A percentile compares a stretch with the other conserved stretches of the same genome.
Evolutionary conservation across 208 protist species (phyloP).

Genomic region (Trypanosoma mega): DNA sequence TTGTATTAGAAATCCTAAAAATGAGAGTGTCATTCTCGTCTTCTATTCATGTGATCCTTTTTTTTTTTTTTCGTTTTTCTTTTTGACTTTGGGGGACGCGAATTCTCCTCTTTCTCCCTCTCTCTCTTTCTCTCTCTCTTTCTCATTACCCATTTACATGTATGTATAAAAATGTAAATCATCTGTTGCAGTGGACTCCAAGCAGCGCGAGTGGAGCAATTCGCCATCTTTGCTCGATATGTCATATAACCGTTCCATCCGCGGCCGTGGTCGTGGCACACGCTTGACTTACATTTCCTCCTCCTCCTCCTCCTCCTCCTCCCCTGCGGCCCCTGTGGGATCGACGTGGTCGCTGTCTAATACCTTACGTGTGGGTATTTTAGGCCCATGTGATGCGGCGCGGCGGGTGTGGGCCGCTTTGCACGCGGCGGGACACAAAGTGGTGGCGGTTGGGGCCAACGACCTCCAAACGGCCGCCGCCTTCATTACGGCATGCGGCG

Average conservation of each 20-base stretch:
- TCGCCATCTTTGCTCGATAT: too few species aligned
- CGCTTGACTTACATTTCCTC: too few species aligned
- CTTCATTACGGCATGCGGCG: conserved; percentile 5
- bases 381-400: background rate
- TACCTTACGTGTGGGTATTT: conserved; percentile 9
- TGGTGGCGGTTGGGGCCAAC: conserved; percentile 2
- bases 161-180: too few species aligned
- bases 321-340: too few species aligned
- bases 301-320: too few species aligned
- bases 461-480: background rate
- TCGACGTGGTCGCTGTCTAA: too few species aligned
- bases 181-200: too few species aligned
- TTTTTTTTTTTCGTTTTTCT: conserved; percentile 11
- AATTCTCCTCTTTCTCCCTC: background rate
- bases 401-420: conserved; percentile 1
- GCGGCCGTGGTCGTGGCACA: too few species aligned
- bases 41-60: conserved; percentile 1
- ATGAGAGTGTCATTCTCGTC: too few species aligned
- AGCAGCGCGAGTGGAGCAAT: too few species aligned
- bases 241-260: too few species aligned
- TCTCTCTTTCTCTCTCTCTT: conserved; percentile 5
- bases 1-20: background rate
- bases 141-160: too few species aligned
- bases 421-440: conserved; percentile 1
- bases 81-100: background rate